These are phyloP conservation scores for Boletus fagicola DNA, from an alignment of 768 basidiomycete genomes.

Conservation along the genomic window DNA sequence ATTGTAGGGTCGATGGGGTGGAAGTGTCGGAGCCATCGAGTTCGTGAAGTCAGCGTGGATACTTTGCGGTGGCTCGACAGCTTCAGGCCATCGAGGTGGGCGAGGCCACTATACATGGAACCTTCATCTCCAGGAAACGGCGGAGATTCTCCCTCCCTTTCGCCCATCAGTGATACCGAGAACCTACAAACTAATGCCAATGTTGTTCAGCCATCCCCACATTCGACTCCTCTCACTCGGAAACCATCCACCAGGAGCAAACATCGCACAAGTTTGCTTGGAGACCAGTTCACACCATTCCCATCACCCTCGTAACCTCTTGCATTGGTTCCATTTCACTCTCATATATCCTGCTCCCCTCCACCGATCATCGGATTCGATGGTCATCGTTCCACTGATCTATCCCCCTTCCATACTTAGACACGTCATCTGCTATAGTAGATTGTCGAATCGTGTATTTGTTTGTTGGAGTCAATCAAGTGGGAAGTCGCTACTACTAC, in stretches of 20 bases:
- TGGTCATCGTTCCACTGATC: not conserved
- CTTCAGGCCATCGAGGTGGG: slow-evolving; percentile 55
- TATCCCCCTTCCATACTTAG: not conserved
- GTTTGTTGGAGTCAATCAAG: not conserved
- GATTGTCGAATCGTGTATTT: slow-evolving; percentile 1
- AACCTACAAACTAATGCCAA: slow-evolving; percentile 40
- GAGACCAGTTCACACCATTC: slow-evolving; percentile 26
- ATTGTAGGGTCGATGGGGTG: slow-evolving; percentile 49
- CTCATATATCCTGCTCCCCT: slow-evolving; percentile 2
- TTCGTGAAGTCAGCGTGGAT: slow-evolving; percentile 60
- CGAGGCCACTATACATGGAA: slow-evolving; percentile 37
- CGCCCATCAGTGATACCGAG: slow-evolving; percentile 32
- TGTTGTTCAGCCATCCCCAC: slow-evolving; percentile 23
- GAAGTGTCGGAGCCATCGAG: slow-evolving; percentile 54
- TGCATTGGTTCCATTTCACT: slow-evolving; percentile 2
- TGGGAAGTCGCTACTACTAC: not conserved
- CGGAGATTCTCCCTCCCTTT: slow-evolving; percentile 24
- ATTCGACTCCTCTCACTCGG: slow-evolving; percentile 59
- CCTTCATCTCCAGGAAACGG: slow-evolving; percentile 35
- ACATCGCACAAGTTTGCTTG: slow-evolving; percentile 48
- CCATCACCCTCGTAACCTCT: slow-evolving; percentile 13
- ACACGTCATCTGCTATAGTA: slow-evolving; percentile 9
- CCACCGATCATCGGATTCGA: not conserved
- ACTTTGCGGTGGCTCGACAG: slow-evolving; percentile 74
- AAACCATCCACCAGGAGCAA: slow-evolving; percentile 61